Conservation (phyloP, 1,139 yeast genomes). For the Blastobotrys indianensis region DNA sequence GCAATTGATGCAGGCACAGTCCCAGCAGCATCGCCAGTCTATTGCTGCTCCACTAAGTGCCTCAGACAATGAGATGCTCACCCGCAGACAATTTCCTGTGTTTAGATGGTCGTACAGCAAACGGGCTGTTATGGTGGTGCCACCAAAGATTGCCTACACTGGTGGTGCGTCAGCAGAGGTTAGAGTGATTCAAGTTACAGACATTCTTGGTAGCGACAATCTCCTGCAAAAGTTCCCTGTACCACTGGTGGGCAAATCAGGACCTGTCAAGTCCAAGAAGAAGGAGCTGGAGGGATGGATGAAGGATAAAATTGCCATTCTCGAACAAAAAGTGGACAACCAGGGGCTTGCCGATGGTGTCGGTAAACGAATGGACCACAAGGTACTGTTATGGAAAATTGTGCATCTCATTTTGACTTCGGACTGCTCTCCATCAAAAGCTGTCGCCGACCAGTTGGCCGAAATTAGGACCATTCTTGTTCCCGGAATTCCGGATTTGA, state of each 20-base stretch:
- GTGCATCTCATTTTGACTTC: slow-evolving; percentile 25
- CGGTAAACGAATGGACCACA: slow-evolving; percentile 19
- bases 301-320: slow-evolving; percentile 31
- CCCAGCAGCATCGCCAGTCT: slow-evolving; percentile 7
- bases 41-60: slow-evolving; percentile 12
- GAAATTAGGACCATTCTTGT: slow-evolving; percentile 21
- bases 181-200: slow-evolving; percentile 26
- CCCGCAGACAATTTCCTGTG: slow-evolving; percentile 64
- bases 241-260: slow-evolving; percentile 43
- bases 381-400: slow-evolving; percentile 31
- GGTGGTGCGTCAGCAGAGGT: slow-evolving; percentile 27
- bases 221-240: slow-evolving; percentile 49
- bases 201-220: slow-evolving; percentile 31
- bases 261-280: slow-evolving; percentile 45
- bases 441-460: slow-evolving; percentile 17
- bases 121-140: slow-evolving; percentile 42
- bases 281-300: slow-evolving; percentile 65
- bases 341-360: slow-evolving; percentile 10
- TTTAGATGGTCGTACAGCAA: slow-evolving; percentile 62
- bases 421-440: slow-evolving; percentile 20
- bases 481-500: slow-evolving; percentile 20
- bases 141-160: slow-evolving; percentile 34
- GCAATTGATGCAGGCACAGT: slow-evolving; percentile 4
- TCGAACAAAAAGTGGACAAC: slow-evolving; percentile 19
- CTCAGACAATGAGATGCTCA: slow-evolving; percentile 31